A percentile compares a stretch with the other conserved stretches of the same genome.
Conservation (phyloP, 192 early-diverging fungal species). For the Coemansia interrupta region DNA sequence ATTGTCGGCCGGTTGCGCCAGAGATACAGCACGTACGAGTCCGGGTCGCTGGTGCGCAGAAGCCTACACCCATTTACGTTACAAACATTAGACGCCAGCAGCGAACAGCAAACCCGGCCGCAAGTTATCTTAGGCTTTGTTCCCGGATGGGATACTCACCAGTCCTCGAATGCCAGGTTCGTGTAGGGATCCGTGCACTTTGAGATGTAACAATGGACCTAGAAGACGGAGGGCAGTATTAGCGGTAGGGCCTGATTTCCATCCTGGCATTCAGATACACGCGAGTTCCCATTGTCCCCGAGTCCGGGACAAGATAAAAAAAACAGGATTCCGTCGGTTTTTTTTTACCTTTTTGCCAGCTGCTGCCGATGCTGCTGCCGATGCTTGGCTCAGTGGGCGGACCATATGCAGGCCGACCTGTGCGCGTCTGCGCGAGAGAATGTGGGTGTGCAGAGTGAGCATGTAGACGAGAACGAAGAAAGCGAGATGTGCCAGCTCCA, state of each 20-base stretch:
- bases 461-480: no score
- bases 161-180: slow-evolving; percentile 55
- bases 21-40: slow-evolving; percentile 70
- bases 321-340: no score
- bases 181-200: slow-evolving; percentile 41
- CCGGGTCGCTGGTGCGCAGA: slow-evolving; percentile 67
- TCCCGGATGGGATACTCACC: slow-evolving; percentile 4
- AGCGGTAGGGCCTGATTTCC: not conserved
- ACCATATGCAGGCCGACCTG: no score
- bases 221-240: slow-evolving; percentile 1
- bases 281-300: no score
- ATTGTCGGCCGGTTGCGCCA: slow-evolving; percentile 87
- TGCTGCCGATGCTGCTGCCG: no score
- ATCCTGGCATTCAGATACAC: no score
- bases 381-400: no score
- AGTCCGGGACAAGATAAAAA: no score
- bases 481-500: no score
- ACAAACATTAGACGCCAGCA: not conserved
- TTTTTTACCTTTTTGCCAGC: no score
- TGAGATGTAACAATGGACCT: slow-evolving; percentile 43
- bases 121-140: slow-evolving; percentile 2
- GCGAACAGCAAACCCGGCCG: not conserved
- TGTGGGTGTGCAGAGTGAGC: no score
- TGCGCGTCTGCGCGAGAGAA: no score
- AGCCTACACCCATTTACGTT: slow-evolving; percentile 55